Percentiles rank a stretch among this genome's conserved stretches.
Conservation (phyloP, 768 basidiomycete genomes). For the Fomitopsis serialis region DNA sequence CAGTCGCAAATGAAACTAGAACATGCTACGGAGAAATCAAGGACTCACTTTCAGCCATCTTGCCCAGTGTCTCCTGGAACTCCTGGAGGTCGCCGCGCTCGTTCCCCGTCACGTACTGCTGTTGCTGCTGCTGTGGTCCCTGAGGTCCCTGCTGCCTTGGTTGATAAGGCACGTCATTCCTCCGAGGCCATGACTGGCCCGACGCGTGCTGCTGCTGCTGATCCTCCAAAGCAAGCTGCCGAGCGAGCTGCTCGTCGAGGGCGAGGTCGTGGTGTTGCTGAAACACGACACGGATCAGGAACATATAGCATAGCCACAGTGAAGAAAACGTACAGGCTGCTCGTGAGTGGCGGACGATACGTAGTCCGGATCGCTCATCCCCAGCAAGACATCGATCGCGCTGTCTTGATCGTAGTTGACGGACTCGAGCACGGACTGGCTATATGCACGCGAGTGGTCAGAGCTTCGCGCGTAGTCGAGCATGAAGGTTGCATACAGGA, state of each 20-base stretch:
- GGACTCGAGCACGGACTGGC: constrained; percentile 68
- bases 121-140: constrained; percentile 1
- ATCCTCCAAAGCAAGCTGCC: constrained; percentile 61
- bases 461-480: neutral
- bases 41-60: constrained; percentile 71
- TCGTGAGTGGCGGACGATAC: constrained; percentile 30
- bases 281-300: neutral
- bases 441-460: constrained; percentile 18
- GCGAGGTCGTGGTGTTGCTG: constrained; percentile 35
- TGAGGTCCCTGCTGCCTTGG: constrained; percentile 5
- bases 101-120: constrained; percentile 6
- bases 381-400: constrained; percentile 72
- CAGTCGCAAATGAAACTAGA: neutral
- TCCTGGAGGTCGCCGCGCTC: constrained; percentile 44
- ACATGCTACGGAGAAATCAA: neutral
- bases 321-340: constrained; percentile 18
- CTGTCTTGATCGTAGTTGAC: constrained; percentile 66
- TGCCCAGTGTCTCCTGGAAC: constrained; percentile 68
- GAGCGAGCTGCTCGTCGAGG: constrained; percentile 76
- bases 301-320: constrained; percentile 1
- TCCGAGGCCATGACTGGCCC: constrained; percentile 18
- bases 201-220: constrained; percentile 19
- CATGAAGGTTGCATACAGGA: constrained; percentile 42
- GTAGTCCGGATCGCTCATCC: constrained; percentile 84
- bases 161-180: constrained; percentile 16